Percentiles rank a stretch among this genome's conserved stretches.
phyloP scores from a whole-genome alignment of 192 early-diverging fungal genomes.

The Podila horticola region DNA sequence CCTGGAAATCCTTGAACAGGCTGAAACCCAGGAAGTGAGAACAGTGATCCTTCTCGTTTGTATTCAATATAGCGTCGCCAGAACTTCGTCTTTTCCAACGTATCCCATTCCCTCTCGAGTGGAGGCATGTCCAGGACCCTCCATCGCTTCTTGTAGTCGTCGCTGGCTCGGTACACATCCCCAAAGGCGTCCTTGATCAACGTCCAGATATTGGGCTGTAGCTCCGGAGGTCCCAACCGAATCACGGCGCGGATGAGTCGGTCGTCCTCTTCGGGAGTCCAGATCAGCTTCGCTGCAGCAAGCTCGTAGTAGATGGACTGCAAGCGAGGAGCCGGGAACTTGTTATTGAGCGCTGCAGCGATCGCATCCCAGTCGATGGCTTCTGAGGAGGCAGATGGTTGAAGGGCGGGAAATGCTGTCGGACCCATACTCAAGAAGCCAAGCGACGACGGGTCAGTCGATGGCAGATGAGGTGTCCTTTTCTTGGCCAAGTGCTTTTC shows the following conservation, averaged over 20 bases:
- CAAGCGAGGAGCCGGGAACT: constrained; percentile 16
- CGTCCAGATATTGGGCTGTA: constrained; percentile 31
- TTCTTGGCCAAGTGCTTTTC: constrained; percentile 21
- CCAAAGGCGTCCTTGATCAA: constrained; percentile 41
- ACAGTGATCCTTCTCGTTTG: constrained; percentile 9
- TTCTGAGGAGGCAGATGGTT: not conserved
- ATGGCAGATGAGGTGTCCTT: not conserved
- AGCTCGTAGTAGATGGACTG: constrained; percentile 30
- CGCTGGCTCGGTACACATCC: constrained; percentile 14
- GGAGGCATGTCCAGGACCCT: constrained; percentile 28
- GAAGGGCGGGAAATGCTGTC: not conserved
- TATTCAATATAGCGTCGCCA: constrained; percentile 39
- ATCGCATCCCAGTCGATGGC: constrained; percentile 35
- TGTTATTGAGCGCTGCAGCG: constrained; percentile 12
- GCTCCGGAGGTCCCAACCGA: constrained; percentile 40
- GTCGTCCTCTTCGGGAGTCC: constrained; percentile 50
- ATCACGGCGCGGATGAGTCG: constrained; percentile 31
- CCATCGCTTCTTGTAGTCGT: constrained; percentile 36
- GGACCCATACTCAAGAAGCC: not conserved
- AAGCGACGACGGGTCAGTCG: not conserved
- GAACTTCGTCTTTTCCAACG: constrained; percentile 30
- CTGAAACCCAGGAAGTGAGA: not conserved
- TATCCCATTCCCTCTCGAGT: constrained; percentile 42
- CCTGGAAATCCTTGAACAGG: not conserved
- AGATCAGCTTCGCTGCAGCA: constrained; percentile 21